Conservation (phyloP, 768 basidiomycete species). For the Termitomyces sp. region DNA sequence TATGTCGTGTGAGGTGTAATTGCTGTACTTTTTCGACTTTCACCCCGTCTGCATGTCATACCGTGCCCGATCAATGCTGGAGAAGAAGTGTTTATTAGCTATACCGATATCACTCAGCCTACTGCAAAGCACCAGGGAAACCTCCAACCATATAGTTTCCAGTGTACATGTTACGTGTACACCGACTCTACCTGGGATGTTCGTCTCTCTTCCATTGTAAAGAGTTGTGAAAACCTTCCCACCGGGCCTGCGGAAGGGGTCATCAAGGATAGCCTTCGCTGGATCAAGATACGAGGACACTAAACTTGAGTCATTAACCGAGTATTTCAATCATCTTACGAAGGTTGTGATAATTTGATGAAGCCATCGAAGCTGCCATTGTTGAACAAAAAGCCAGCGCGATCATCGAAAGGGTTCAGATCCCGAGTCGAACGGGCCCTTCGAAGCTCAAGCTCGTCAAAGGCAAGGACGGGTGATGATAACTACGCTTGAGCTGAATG, state of each 20-base stretch:
- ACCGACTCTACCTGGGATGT: background rate
- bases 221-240: background rate
- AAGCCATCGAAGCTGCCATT: no score
- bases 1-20: no score
- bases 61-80: conserved; percentile 2
- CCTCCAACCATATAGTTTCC: conserved; percentile 1
- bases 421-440: no score
- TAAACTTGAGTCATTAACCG: background rate
- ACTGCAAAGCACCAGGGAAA: background rate
- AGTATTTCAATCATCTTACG: background rate
- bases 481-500: no score
- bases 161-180: background rate
- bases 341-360: background rate
- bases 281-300: background rate
- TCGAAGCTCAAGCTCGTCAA: no score
- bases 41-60: background rate
- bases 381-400: no score
- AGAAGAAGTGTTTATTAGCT: background rate
- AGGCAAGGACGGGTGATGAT: no score
- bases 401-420: no score
- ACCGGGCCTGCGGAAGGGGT: background rate
- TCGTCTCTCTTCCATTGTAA: background rate
- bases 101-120: background rate
- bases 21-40: background rate
- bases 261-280: background rate